Percentiles rank a stretch among this genome's conserved stretches.
phyloP scores from a whole-genome alignment of 192 early-diverging fungal genomes.

The Chytriomyces sp. region DNA sequence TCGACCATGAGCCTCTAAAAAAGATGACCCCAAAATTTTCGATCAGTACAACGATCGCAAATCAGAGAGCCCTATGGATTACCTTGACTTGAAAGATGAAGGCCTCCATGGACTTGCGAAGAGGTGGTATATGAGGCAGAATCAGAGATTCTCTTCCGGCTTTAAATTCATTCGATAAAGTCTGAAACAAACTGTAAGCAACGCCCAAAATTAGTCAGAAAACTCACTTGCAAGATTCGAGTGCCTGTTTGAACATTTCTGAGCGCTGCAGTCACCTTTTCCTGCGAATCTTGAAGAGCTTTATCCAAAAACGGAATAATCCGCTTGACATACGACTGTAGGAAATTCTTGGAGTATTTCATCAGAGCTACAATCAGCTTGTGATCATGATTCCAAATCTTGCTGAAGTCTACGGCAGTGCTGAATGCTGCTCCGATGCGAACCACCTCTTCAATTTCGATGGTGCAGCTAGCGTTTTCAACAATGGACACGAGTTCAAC shows the following conservation, averaged over 20 bases:
- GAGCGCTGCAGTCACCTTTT: constrained; percentile 6
- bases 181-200: not conserved
- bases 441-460: not conserved
- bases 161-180: constrained; percentile 26
- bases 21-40: not conserved
- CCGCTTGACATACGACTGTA: constrained; percentile 23
- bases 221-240: constrained; percentile 25
- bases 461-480: not conserved
- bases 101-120: constrained; percentile 30
- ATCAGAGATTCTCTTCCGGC: constrained; percentile 10
- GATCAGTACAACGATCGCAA: not conserved
- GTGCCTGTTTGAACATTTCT: constrained; percentile 28
- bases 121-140: constrained; percentile 24
- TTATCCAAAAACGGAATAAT: constrained; percentile 10
- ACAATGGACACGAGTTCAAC: constrained; percentile 22
- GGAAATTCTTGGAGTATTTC: constrained; percentile 11
- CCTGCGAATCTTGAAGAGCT: not conserved
- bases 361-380: not conserved
- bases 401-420: constrained; percentile 23
- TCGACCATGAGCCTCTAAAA: constrained; percentile 31
- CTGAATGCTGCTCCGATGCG: constrained; percentile 5
- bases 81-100: constrained; percentile 38
- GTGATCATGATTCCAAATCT: not conserved
- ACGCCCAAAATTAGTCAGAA: not conserved
- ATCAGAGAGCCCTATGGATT: not conserved